Conservation (phyloP, 1,284 basidiomycete species). For the Sanguinoderma infundibulare region DNA sequence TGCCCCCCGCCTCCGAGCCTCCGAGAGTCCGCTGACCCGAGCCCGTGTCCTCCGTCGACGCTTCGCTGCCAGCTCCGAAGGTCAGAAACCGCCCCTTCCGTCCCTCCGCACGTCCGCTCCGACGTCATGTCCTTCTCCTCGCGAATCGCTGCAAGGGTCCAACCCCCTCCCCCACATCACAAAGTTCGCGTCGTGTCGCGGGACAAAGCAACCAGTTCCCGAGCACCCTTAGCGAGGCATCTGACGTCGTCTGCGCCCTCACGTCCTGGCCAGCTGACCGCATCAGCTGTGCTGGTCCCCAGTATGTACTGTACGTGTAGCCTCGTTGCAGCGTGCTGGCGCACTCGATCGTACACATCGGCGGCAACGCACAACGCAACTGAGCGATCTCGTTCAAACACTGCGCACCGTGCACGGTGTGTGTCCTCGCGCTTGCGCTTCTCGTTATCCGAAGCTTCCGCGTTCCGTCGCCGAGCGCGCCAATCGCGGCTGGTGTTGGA, state of each 20-base stretch:
- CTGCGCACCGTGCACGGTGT: too few species aligned
- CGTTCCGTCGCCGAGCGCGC: background rate
- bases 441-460: too few species aligned
- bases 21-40: conserved; percentile 2
- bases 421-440: too few species aligned
- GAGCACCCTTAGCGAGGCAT: background rate
- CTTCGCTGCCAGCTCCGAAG: background rate
- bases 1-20: background rate
- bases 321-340: conserved; percentile 10
- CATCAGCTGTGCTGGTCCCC: too few species aligned
- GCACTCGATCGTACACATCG: too few species aligned
- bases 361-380: too few species aligned
- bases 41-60: background rate
- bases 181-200: too few species aligned
- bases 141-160: background rate
- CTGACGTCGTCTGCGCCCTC: background rate
- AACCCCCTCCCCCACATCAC: background rate
- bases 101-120: background rate
- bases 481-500: too few species aligned
- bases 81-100: background rate
- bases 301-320: background rate
- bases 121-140: background rate
- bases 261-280: conserved; percentile 10
- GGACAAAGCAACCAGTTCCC: background rate
- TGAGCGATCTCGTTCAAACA: too few species aligned